phyloP scores from a whole-genome alignment of 305 asterid genomes.

The Striga hermonthica region DNA sequence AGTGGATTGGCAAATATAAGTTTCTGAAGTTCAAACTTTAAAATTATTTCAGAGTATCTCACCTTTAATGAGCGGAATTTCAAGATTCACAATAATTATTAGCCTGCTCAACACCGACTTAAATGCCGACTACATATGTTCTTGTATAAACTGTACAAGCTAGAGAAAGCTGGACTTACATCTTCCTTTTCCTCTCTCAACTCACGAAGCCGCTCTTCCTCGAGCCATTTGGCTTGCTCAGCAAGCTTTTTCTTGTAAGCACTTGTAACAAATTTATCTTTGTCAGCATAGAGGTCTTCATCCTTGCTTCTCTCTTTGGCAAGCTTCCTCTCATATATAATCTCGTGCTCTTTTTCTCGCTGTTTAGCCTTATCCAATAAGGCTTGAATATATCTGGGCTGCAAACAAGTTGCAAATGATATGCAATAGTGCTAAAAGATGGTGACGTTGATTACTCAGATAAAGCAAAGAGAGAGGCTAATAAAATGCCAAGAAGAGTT shows the following conservation, averaged over 20 bases:
- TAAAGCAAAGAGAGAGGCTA: too few species aligned
- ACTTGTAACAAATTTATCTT: conserved; percentile 76
- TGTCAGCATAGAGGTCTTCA: conserved; percentile 71
- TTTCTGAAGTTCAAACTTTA: too few species aligned
- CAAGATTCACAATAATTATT: too few species aligned
- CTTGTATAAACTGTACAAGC: too few species aligned
- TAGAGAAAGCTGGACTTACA: conserved; percentile 42
- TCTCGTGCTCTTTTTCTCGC: conserved; percentile 81
- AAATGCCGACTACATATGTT: too few species aligned
- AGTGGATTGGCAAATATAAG: too few species aligned
- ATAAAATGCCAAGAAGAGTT: too few species aligned
- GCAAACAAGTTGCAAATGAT: conserved; percentile 29
- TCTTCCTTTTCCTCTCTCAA: conserved; percentile 77
- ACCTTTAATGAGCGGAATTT: too few species aligned
- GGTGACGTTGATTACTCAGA: too few species aligned
- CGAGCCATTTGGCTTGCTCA: conserved; percentile 84
- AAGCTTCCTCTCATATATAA: conserved; percentile 80
- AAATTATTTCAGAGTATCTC: too few species aligned
- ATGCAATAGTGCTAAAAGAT: too few species aligned
- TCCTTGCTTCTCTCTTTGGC: conserved; percentile 87
- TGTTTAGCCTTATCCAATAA: conserved; percentile 69
- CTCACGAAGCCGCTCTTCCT: conserved; percentile 85
- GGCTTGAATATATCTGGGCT: conserved; percentile 72
- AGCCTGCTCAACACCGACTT: too few species aligned
- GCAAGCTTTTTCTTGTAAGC: conserved; percentile 90